phyloP scores from a whole-genome alignment of 2,329 filamentous ascomycete species.

The Didymella keratinophila region DNA sequence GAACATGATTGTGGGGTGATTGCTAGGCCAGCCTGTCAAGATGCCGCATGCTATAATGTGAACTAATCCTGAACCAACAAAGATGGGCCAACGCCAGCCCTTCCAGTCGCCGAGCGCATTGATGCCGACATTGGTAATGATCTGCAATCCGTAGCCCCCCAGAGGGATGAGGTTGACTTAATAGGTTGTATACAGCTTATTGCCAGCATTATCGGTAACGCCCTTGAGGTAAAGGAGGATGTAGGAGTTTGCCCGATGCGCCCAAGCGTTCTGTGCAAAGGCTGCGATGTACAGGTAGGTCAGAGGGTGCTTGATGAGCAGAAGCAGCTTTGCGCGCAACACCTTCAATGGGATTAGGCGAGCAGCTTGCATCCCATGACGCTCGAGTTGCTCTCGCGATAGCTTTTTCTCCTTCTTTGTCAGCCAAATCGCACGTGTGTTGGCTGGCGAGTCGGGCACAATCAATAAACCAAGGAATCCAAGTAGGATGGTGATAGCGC shows the following conservation, averaged over 20 bases:
- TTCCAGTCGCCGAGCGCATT: slow-evolving; percentile 23
- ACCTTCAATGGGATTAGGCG: slow-evolving; percentile 13
- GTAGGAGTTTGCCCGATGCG: slow-evolving; percentile 24
- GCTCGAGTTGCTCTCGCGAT: slow-evolving; percentile 10
- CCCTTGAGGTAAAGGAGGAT: slow-evolving; percentile 23
- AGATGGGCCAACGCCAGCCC: slow-evolving; percentile 12
- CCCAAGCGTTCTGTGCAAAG: slow-evolving; percentile 22
- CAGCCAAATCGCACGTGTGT: slow-evolving; percentile 24
- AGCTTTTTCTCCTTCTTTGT: not conserved
- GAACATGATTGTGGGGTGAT: slow-evolving; percentile 16
- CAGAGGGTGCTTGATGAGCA: slow-evolving; percentile 16
- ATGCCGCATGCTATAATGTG: slow-evolving; percentile 14
- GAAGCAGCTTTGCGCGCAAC: slow-evolving; percentile 12
- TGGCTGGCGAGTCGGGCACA: slow-evolving; percentile 21
- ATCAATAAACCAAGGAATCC: slow-evolving; percentile 18
- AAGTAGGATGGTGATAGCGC: slow-evolving; percentile 21
- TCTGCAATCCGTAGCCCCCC: slow-evolving; percentile 19
- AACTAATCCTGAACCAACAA: slow-evolving; percentile 3
- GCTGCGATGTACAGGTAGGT: slow-evolving; percentile 21
- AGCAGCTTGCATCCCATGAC: slow-evolving; percentile 13
- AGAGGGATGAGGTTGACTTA: slow-evolving; percentile 25
- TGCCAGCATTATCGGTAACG: slow-evolving; percentile 12
- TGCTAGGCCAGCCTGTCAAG: slow-evolving; percentile 17
- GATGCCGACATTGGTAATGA: slow-evolving; percentile 17
- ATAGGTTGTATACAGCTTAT: slow-evolving; percentile 18